These are phyloP conservation scores for Smittium mucronatum DNA, from an alignment of 371 early-diverging fungal species.

Conservation along the genomic window DNA sequence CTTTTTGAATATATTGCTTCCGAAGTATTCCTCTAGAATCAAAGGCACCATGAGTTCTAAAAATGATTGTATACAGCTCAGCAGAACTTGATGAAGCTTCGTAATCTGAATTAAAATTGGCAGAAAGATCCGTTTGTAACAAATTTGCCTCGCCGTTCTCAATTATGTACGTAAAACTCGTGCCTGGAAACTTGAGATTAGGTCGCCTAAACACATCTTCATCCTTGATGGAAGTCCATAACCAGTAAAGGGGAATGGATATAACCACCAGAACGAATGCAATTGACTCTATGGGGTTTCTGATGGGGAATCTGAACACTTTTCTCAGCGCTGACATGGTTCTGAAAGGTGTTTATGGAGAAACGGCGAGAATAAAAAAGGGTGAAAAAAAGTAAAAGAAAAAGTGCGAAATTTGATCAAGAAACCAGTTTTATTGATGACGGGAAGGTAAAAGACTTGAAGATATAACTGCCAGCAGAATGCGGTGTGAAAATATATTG, in stretches of 20 bases:
- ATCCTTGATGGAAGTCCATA: conserved; percentile 56
- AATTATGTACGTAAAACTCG: conserved; percentile 35
- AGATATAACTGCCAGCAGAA: no score
- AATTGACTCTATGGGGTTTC: conserved; percentile 73
- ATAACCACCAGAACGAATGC: conserved; percentile 55
- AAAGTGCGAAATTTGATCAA: no score
- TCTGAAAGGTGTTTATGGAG: no score
- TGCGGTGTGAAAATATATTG: no score
- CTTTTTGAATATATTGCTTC: conserved; percentile 7
- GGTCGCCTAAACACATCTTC: conserved; percentile 47
- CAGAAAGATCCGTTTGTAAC: conserved; percentile 35
- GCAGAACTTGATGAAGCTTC: conserved; percentile 28
- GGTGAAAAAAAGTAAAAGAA: no score
- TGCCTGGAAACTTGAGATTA: conserved; percentile 28
- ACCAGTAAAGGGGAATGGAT: conserved; percentile 57
- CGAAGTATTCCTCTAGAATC: conserved; percentile 15
- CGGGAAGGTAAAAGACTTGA: no score
- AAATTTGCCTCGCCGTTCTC: conserved; percentile 40
- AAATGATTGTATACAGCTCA: conserved; percentile 21
- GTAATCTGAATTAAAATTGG: conserved; percentile 37
- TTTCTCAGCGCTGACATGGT: no score
- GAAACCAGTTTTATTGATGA: no score
- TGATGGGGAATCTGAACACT: not conserved
- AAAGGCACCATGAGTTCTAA: conserved; percentile 14
- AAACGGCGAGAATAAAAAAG: no score